Conservation (phyloP, 495 filamentous ascomycete genomes). For the Niebla homalea region DNA sequence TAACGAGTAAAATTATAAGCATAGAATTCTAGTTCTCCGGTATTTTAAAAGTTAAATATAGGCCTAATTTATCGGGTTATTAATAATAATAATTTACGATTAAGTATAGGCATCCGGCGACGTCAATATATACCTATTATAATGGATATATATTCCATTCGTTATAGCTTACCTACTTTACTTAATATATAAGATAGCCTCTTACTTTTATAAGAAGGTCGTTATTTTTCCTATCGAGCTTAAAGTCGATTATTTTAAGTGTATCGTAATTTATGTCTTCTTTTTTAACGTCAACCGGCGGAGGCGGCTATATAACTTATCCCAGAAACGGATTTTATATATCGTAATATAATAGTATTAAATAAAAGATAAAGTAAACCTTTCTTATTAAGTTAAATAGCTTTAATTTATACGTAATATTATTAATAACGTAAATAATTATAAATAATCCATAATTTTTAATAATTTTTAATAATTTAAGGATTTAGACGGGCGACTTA, state of each 20-base stretch:
- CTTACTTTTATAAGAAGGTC: too few relatives aligned
- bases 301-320: not conserved
- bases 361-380: not conserved
- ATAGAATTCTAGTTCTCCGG: not conserved
- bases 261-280: too few relatives aligned
- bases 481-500: not conserved
- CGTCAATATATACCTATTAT: not conserved
- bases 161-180: not conserved
- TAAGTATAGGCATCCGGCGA: not conserved
- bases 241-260: too few relatives aligned
- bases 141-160: not conserved
- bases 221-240: too few relatives aligned
- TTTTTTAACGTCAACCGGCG: too few relatives aligned
- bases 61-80: not conserved
- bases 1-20: not conserved
- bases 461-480: not conserved
- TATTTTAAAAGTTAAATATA: too few relatives aligned
- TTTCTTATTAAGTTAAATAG: not conserved
- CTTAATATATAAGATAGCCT: too few relatives aligned
- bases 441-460: too few relatives aligned
- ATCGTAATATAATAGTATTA: not conserved
- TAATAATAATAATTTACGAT: not conserved
- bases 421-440: too few relatives aligned
- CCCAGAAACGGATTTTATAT: not conserved
- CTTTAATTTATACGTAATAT: too few relatives aligned